A percentile compares a stretch with the other conserved stretches of the same genome.
These are phyloP conservation scores for Agrocybe praecox DNA, from an alignment of 768 basidiomycete genomes.

Conservation along the genomic window DNA sequence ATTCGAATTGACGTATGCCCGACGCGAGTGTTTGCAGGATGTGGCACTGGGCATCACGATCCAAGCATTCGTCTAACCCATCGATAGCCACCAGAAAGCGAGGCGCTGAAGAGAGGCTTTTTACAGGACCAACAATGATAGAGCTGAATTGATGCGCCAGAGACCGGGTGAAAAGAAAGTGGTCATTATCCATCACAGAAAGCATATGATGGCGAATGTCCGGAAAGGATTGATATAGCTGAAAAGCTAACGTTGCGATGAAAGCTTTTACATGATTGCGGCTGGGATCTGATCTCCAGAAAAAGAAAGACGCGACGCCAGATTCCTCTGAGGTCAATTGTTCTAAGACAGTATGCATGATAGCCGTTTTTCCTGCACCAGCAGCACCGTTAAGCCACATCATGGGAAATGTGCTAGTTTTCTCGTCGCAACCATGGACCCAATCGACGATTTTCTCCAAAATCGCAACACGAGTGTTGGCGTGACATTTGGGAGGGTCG, in stretches of 20 bases:
- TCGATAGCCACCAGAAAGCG: background rate
- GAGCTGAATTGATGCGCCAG: background rate
- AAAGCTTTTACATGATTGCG: background rate
- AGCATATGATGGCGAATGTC: background rate
- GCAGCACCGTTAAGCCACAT: conserved; percentile 2
- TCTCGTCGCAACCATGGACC: background rate
- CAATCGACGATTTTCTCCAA: background rate
- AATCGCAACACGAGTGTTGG: conserved; percentile 2
- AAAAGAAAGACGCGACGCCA: conserved; percentile 1
- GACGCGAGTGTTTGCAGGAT: background rate
- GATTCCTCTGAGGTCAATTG: background rate
- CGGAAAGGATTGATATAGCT: background rate
- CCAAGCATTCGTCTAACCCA: conserved; percentile 2
- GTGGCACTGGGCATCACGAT: background rate
- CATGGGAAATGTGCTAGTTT: background rate
- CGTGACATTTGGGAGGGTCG: conserved; percentile 1
- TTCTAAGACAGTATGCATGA: background rate
- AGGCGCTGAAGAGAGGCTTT: background rate
- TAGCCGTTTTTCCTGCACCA: conserved; percentile 1
- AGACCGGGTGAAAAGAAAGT: background rate
- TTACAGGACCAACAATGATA: background rate
- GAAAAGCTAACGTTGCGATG: conserved; percentile 1
- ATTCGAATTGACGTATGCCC: background rate
- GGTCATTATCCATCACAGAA: background rate
- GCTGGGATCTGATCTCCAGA: background rate